Conservation (phyloP, 164 flowering plant species). For the Cinnamomum chago region DNA sequence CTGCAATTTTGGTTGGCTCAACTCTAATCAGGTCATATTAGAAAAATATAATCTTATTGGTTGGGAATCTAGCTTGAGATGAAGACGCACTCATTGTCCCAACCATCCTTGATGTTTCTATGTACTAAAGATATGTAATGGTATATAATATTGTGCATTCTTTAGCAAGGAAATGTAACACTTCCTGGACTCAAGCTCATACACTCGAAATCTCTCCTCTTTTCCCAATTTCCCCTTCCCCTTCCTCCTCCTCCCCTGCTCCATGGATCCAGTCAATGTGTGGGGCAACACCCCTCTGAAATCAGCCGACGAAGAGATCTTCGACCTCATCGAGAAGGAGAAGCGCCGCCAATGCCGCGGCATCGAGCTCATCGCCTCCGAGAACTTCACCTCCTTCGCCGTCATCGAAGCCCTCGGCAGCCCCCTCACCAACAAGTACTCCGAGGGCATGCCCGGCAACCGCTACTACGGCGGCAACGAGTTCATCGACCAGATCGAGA, state of each 20-base stretch:
- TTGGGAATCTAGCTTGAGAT: no score
- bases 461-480: constrained; percentile 99
- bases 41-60: no score
- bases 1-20: no score
- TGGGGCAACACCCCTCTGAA: constrained; percentile 86
- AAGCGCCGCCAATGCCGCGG: constrained; percentile 92
- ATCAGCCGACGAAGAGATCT: constrained; percentile 68
- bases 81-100: no score
- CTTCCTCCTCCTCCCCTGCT: neutral
- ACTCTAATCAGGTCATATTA: no score
- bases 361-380: constrained; percentile 96
- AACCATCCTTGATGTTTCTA: no score
- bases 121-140: no score
- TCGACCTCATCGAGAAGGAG: constrained; percentile 95
- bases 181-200: no score
- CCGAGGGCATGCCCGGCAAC: constrained; percentile 98
- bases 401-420: constrained; percentile 93
- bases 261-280: constrained; percentile 71
- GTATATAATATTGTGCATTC: no score
- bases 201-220: neutral
- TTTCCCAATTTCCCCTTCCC: neutral
- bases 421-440: constrained; percentile 94
- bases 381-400: constrained; percentile 95
- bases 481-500: constrained; percentile 93
- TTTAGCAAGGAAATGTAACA: no score